Evolutionary conservation across 768 basidiomycete species (phyloP), one percentile per base, ranked within the genome.

Genomic region (Trichaptum fuscoviolaceum): DNA sequence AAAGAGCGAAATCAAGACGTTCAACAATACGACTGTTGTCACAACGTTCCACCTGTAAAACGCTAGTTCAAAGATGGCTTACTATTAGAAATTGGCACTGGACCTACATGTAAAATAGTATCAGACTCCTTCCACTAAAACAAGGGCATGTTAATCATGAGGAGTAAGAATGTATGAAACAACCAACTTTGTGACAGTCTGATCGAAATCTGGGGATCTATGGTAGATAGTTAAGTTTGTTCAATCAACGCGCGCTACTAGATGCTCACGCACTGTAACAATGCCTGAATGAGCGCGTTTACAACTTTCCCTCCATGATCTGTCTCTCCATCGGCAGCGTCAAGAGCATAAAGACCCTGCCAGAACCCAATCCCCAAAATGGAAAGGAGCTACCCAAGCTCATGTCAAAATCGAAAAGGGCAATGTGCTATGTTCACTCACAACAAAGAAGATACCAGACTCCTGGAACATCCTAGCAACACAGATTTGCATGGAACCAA

Each of bases 1-100:
- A 75, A 97, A 97, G 71, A 98, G 79, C n/a, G 95, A 97, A 71
- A 98, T 95, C 72, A 98, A 83, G 73, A 98, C 88, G 74, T 98
- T 98, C 74, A 97, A 85, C 63, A 97, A 82, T 64, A 98, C 85
- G 63, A 97, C 84, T 20, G 87, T 90, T 1, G 92, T 90, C 24
- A 88, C 84, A 64, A 93, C 84, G 77, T 89, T 94, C 94, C 93
- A 96, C 58, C 89, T 90, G 68, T 23, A 17, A 30, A 59, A 20
- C 42, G 61, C 69, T 36, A 64, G 27, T 24, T 52, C 42, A 63
- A 63, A 25, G 20, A 18, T 35, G 30, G 63, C 52, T 67, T 62
- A 61, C 30, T 8, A 58, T 23, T n/a, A 58, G 36, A 57, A 35
- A 60, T 25, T 52, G 61, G 35, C 24, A 23, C 61, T 20, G 20